Base-by-base conservation (phyloP, 2,329 filamentous ascomycete species). In the Aspergillus aculeatinus region DNA sequence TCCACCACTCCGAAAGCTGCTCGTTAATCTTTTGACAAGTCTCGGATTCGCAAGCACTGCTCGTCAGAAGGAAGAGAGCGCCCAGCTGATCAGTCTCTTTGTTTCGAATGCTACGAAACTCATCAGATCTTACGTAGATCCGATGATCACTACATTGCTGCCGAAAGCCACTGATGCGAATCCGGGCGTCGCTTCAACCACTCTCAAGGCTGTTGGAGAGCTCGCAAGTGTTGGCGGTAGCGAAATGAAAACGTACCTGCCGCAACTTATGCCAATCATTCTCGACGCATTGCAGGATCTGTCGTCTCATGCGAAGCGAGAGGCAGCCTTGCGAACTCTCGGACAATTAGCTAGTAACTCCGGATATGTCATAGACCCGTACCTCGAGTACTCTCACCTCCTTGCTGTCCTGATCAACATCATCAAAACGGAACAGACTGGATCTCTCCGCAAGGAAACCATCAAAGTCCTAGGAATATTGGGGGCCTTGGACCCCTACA, bases 401-500 rank as follows among this genome's bases (percentile, higher is more conserved):
- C 87, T 99, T 52, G 92, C 95, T 62, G 90, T 98, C 29, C 80
- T 99, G 11, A 94, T 97, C 72, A 91, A 90, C 66, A 96, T 99
- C 67, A 95, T 98, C 67, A 91, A 96, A 68, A 91, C 90, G 5
- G 96, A 99, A 76, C 91, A 93, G 63, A 89, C 92, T 57, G 92
- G 92, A 0, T 86, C 90, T 16, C 80, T 99, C 35, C 86, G 95
- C 48, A 92, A 95, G 65, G 94, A 98, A 75, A 97, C 95, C 0
- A 97, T 99, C 70, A 96, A 97, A 69, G 79, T 99, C 21, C 92
- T 99, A 83, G 95, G 95, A 68, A 97, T 97, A 48, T 82, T 99
- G 14, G 95, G 95, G 63, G 95, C 95, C 47, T 79, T 99, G 35
- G 96, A 99, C 74, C 95, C 95, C 0, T 98, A 99, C 76, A 95